A percentile compares a stretch with the other conserved stretches of the same genome.
Evolutionary conservation across 176 grass and related monocot genomes (phyloP).

Genomic region (Bromus sterilis): DNA sequence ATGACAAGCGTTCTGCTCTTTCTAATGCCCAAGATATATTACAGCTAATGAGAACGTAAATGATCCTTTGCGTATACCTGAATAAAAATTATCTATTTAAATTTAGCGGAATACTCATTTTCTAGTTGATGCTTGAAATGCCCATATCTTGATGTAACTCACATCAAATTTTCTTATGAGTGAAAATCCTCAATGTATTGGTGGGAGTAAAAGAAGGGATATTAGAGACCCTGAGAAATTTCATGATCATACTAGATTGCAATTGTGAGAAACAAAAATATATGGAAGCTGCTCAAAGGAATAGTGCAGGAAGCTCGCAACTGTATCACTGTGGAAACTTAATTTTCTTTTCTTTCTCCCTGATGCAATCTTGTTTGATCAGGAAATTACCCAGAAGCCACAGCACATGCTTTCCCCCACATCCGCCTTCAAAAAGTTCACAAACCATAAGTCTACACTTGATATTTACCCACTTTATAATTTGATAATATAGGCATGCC

Average conservation of each 20-base stretch:
- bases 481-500: background rate
- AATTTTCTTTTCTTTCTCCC: background rate
- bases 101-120: background rate
- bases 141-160: background rate
- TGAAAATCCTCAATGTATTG: background rate
- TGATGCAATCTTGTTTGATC: background rate
- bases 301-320: background rate
- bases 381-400: background rate
- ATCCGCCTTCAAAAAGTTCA: background rate
- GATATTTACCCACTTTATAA: background rate
- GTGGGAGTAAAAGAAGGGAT: background rate
- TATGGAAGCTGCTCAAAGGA: background rate
- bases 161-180: background rate
- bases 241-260: background rate
- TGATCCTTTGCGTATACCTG: constrained; percentile 6
- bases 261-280: background rate
- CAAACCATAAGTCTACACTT: background rate
- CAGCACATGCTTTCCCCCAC: background rate
- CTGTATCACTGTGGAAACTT: background rate
- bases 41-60: constrained; percentile 85
- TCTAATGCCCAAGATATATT: constrained; percentile 75
- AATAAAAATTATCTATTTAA: background rate
- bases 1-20: constrained; percentile 82
- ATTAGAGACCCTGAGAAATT: background rate
- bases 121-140: background rate